Base-by-base conservation (phyloP, 1,284 basidiomycete species). In the Puccinia hordei region DNA sequence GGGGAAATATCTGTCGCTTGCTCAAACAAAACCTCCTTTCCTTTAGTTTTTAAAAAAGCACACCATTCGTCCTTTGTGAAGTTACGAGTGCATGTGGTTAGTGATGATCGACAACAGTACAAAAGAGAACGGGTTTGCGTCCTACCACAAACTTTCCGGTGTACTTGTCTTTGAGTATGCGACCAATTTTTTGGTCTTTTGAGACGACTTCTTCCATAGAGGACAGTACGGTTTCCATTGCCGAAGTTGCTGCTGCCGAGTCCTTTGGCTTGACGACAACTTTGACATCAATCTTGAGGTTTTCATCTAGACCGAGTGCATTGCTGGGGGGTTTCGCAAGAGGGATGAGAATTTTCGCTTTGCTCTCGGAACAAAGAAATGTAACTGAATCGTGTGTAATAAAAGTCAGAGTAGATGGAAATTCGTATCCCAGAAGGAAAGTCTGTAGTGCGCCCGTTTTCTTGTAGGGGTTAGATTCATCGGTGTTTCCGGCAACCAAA, bases 371-470 rank as follows among this genome's bases (percentile, higher is more conserved):
- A 82, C 93, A 95, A 57, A 98, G 87, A 80, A 98, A 92, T 41
- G 88, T 89, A 41, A 98, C 87, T 84, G 90, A 91, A 75, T 91
- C 88, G 83, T 91, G 91, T 17, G 84, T 83, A 83, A 91, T 89
- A 83, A 98, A 92, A 33, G 41, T 79, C 61, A 98, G 88, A 0
- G 95, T 98, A 0, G 94, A 94, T 0, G 95, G 95, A 85, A 98
- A 98, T 86, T 98, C 96, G 86, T 95, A 98, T 33, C 95, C 96
- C 46, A 98, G 89, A 12, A 98, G 88, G 92, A 94, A 98, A 83
- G 93, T 94, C 94, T 96, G 84, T 6, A 10, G 33, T 5, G 51
- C 41, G 22, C 51, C 41, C 44, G 77, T 72, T 27, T 79, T 68
- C n/a, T 49, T 61, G 68, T 79, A 63, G 19, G 61, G 61, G 33